These are phyloP conservation scores for Rhizopus sp. DNA, from an alignment of 371 early-diverging fungal species.

Conservation along the genomic window DNA sequence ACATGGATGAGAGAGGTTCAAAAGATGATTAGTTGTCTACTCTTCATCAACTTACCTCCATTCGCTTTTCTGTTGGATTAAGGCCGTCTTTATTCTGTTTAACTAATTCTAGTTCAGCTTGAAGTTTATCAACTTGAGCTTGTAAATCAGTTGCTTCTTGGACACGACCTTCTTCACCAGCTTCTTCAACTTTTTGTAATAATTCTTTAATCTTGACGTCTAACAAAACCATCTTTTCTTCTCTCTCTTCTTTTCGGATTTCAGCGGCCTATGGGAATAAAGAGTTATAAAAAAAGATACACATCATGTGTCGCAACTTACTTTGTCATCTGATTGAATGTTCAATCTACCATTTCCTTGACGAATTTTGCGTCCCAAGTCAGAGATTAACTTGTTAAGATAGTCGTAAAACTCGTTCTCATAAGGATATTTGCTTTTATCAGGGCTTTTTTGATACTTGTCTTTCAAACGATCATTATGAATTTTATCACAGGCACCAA, in stretches of 20 bases:
- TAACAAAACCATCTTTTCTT: slow-evolving; percentile 80
- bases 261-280: slow-evolving; percentile 51
- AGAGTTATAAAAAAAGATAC: not conserved
- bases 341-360: slow-evolving; percentile 76
- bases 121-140: slow-evolving; percentile 66
- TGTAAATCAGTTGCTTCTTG: slow-evolving; percentile 73
- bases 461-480: slow-evolving; percentile 83
- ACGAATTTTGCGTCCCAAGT: slow-evolving; percentile 76
- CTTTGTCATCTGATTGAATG: slow-evolving; percentile 72
- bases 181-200: slow-evolving; percentile 69
- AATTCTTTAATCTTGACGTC: slow-evolving; percentile 82
- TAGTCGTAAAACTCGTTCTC: slow-evolving; percentile 78
- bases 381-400: slow-evolving; percentile 69
- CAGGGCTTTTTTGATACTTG: slow-evolving; percentile 70
- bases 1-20: not conserved
- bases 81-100: slow-evolving; percentile 68
- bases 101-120: slow-evolving; percentile 62
- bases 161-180: slow-evolving; percentile 80
- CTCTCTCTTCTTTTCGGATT: slow-evolving; percentile 75
- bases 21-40: slow-evolving; percentile 1
- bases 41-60: slow-evolving; percentile 45
- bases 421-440: slow-evolving; percentile 71
- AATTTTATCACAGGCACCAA: slow-evolving; percentile 73
- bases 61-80: slow-evolving; percentile 73
- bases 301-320: slow-evolving; percentile 24